Evolutionary conservation across 139 green algal species (phyloP).

Genomic region (Chlamydomonas schloesseri): DNA sequence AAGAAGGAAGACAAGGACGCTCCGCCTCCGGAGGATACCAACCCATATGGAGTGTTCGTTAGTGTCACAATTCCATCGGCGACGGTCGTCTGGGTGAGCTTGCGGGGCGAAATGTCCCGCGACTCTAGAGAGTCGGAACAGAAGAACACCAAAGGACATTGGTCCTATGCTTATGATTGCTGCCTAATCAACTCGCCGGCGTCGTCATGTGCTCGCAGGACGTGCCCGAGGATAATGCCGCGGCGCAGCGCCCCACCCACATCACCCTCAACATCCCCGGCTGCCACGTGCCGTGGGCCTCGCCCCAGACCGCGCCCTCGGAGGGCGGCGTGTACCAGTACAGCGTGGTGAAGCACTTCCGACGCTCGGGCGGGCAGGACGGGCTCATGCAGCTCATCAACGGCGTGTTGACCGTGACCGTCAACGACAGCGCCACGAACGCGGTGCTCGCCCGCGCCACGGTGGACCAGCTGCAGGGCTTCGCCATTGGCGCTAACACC

Average conservation of each 20-base stretch:
- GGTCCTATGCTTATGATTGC: too few relatives aligned
- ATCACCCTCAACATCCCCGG: constrained; percentile 32
- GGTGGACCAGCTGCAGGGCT: constrained; percentile 30
- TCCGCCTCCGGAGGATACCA: constrained; percentile 39
- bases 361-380: not conserved
- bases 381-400: constrained; percentile 14
- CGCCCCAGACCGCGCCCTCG: not conserved
- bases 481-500: constrained; percentile 22
- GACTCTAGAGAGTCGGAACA: too few relatives aligned
- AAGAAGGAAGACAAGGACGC: constrained; percentile 34
- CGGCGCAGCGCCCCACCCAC: constrained; percentile 8
- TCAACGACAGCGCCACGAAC: constrained; percentile 21
- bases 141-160: too few relatives aligned
- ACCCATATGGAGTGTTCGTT: constrained; percentile 28
- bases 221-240: not conserved
- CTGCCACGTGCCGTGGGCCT: not conserved
- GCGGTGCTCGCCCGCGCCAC: constrained; percentile 4
- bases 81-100: constrained; percentile 9
- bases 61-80: not conserved
- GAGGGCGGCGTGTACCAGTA: constrained; percentile 18
- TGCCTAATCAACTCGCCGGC: too few relatives aligned
- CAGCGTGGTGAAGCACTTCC: constrained; percentile 14
- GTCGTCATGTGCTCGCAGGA: not conserved
- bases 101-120: not conserved
- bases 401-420: constrained; percentile 4